Base-by-base conservation (phyloP, 495 filamentous ascomycete species). In the Talaromyces trachyspermus region DNA sequence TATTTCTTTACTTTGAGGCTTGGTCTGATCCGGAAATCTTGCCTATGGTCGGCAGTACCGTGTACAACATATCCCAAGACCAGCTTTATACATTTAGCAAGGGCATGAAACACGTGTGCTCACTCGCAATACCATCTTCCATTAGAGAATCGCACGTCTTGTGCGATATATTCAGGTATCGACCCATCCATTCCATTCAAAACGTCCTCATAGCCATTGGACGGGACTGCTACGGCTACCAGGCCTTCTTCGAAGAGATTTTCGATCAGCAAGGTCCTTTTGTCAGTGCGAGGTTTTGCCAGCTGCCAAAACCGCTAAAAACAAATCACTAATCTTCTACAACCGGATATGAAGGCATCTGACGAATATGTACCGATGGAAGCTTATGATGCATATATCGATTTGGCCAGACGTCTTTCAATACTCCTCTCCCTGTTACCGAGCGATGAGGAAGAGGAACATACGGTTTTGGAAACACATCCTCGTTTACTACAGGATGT, bases 341-440 rank as follows among this genome's bases (percentile, higher is more conserved):
- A n/a, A n/a, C n/a, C 15, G 5, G 33, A 37, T 17, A 37, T 37
- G 33, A 14, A 9, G 20, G 20, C 15, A 37, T 14, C 12, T n/a
- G n/a, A n/a, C n/a, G 33, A 37, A 8, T 23, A 41, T 25, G 18
- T 22, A 10, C 20, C 19, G 4, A n/a, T 18, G 18, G 23, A 27
- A 17, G 23, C 23, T 9, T 18, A 44, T 17, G 41, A 27, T 7
- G 41, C 41, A 5, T 44, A 17, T 11, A 44, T 26, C 24, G n/a
- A 30, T 27, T 23, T 44, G n/a, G 23, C 41, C 15, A 19, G 12
- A 15, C 41, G 41, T 11, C 41, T 44, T 30, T 44, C 41, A 8
- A 18, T 25, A 8, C 41, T 44, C 30, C 41, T 44, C 11, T 44
- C 41, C 23, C 14, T 44, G 5, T 9, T 44, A 14, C 41, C 41